These are phyloP conservation scores for Microcera coccophila DNA, from an alignment of 2,329 filamentous ascomycete species.

Conservation along the genomic window DNA sequence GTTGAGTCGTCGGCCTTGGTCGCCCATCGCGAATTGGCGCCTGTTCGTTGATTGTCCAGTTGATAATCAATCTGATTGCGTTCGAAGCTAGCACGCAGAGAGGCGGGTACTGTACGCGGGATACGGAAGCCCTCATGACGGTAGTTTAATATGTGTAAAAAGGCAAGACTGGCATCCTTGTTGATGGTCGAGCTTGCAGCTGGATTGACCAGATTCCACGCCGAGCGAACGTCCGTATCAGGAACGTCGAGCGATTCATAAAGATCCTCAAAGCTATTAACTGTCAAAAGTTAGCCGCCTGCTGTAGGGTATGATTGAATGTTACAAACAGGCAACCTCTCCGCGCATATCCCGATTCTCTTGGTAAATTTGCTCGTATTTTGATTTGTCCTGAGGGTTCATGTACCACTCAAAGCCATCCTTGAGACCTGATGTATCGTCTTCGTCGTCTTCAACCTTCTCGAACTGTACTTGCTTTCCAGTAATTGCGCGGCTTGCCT, in stretches of 20 bases:
- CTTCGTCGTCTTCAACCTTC: conserved; percentile 69
- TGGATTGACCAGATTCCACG: conserved; percentile 97
- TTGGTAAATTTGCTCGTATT: conserved; percentile 96
- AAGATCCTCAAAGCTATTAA: conserved; percentile 73
- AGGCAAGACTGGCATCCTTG: conserved; percentile 91
- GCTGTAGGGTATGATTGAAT: not conserved
- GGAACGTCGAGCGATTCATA: conserved; percentile 76
- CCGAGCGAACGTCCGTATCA: conserved; percentile 78
- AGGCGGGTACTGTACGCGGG: conserved; percentile 84
- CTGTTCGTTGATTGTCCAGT: conserved; percentile 66
- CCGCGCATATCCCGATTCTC: conserved; percentile 86
- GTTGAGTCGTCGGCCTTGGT: conserved; percentile 75
- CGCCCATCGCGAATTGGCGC: conserved; percentile 72
- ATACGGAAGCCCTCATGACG: conserved; percentile 94
- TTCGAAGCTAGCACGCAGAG: conserved; percentile 87
- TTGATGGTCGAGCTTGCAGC: conserved; percentile 77
- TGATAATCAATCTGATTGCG: conserved; percentile 97
- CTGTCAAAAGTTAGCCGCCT: conserved; percentile 41
- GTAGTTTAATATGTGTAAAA: conserved; percentile 94
- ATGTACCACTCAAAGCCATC: conserved; percentile 99
- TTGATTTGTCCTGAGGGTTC: conserved; percentile 82
- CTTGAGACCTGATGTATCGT: conserved; percentile 78
- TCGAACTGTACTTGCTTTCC: conserved; percentile 81
- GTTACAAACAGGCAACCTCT: conserved; percentile 70
- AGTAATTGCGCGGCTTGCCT: conserved; percentile 74